Base-by-base conservation (phyloP, 345 rosid species). In the Hibiscus mutabilis region DNA sequence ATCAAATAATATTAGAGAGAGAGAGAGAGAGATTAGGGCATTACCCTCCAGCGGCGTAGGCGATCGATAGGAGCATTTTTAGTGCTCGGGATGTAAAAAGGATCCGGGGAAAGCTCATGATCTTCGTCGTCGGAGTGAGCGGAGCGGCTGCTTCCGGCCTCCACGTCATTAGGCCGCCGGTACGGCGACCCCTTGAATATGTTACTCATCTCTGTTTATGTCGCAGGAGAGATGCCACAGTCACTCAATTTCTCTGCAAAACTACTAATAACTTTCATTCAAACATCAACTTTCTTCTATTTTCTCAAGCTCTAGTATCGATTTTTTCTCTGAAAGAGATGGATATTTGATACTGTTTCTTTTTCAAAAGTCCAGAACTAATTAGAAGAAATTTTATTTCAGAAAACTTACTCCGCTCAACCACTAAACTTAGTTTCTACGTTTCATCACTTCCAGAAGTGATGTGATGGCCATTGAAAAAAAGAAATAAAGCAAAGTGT, bases 41-140 rank as follows among this genome's bases (percentile, higher is more conserved):
- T 37, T 84, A 96, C 99, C 84, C 99, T 87, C 99, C 98, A 96
- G 6, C 93, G 86, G 73, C 83, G 82, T 69, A 96, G 87, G 33
- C 88, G 87, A 15, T 86, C 86, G 55, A 74, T 8, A 0, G 97
- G 73, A 71, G 83, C 96, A 80, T 92, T 83, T 79, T 96, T 96
- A 55, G 98, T 91, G 16, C 83, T 84, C 25, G 85, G 5, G 75
- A 96, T 88, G 27, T 84, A 71, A 67, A 96, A 96, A 0, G 97
- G 89, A 79, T 78, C 82, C 18, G 80, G 79, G 44, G 80, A 76
- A 2, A 46, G 37, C 14, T 74, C 77, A 2, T 79, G 78, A 0
- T 52, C 58, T 4, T 74, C 75, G 3, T 76, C 77, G 0, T 53
- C 86, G 2, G 13, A 29, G 22, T 62, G 72, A 16, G 14, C 72